These are phyloP conservation scores for Syncephalastrum racemosum DNA, from an alignment of 371 early-diverging fungal species.

Conservation along the genomic window DNA sequence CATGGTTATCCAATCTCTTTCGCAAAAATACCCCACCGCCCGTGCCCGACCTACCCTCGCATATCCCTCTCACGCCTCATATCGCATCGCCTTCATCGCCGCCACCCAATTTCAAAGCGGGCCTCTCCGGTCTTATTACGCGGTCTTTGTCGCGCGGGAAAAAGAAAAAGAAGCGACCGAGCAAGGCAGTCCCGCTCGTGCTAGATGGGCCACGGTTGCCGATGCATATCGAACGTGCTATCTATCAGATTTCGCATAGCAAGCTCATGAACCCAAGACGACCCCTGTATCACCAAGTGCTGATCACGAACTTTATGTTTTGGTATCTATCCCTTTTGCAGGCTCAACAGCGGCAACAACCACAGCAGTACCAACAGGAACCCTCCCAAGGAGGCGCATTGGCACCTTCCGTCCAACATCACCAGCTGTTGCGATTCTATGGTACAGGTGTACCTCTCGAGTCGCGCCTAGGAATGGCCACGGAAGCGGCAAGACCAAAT, in stretches of 20 bases:
- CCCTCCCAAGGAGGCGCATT: not conserved
- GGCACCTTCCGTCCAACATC: no score
- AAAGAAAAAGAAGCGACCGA: slow-evolving; percentile 3
- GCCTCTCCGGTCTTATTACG: no score
- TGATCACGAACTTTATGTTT: slow-evolving; percentile 80
- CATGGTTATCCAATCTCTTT: no score
- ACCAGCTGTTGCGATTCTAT: no score
- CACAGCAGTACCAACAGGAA: slow-evolving; percentile 7
- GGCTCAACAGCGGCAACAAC: slow-evolving; percentile 12
- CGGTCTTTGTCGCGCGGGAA: no score
- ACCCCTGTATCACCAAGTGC: slow-evolving; percentile 72
- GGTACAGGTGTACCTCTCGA: no score
- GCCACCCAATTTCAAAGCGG: no score
- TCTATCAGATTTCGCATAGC: slow-evolving; percentile 71
- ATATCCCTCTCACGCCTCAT: no score
- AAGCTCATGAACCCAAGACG: slow-evolving; percentile 72
- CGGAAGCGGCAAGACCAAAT: no score
- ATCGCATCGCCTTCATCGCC: no score
- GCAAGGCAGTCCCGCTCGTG: not conserved
- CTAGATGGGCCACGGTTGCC: slow-evolving; percentile 36
- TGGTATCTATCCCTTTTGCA: slow-evolving; percentile 60
- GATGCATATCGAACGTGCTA: slow-evolving; percentile 63
- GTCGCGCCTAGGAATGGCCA: no score
- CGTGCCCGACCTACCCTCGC: not conserved
- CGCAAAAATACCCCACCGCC: not conserved